Evolutionary conservation across 495 filamentous ascomycete species (phyloP).

Genomic region (Clohesyomyces aquaticus): DNA sequence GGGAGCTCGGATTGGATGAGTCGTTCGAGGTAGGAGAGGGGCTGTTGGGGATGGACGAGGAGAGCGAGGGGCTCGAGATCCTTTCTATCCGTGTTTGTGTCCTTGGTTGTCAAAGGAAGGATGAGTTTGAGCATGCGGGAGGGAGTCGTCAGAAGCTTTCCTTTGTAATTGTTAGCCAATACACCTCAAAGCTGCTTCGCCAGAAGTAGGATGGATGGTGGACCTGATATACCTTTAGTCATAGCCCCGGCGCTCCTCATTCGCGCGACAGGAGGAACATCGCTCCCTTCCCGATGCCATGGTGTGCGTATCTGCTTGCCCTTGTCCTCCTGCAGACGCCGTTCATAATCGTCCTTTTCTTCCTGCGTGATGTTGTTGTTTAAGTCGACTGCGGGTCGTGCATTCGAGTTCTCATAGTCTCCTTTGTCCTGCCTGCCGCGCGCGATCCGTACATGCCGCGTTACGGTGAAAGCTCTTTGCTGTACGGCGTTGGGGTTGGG

Average conservation of each 20-base stretch:
- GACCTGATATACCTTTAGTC: slow-evolving; percentile 61
- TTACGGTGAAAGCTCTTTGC: slow-evolving; percentile 5
- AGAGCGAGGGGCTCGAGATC: slow-evolving; percentile 83
- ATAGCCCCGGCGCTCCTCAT: slow-evolving; percentile 57
- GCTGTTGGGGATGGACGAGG: slow-evolving; percentile 89
- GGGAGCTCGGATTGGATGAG: slow-evolving; percentile 89
- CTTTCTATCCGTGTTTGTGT: slow-evolving; percentile 62
- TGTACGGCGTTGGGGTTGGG: not conserved
- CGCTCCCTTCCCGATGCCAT: slow-evolving; percentile 71
- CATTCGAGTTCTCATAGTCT: slow-evolving; percentile 35
- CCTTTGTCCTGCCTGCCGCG: not conserved
- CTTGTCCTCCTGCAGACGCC: slow-evolving; percentile 52
- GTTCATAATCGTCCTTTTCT: slow-evolving; percentile 49
- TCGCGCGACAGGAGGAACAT: slow-evolving; percentile 58
- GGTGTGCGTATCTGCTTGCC: slow-evolving; percentile 59
- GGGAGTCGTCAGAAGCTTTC: slow-evolving; percentile 88
- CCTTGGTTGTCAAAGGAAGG: slow-evolving; percentile 69
- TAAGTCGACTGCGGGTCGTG: slow-evolving; percentile 42
- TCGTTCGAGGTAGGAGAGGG: slow-evolving; percentile 87
- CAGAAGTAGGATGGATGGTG: not conserved
- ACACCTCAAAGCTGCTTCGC: not conserved
- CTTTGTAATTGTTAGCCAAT: slow-evolving; percentile 50
- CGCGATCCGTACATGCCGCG: slow-evolving; percentile 6
- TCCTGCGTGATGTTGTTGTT: slow-evolving; percentile 46
- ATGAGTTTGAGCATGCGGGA: slow-evolving; percentile 88